Percentiles rank a stretch among this genome's conserved stretches.
Conservation (phyloP, 2,329 filamentous ascomycete genomes). For the Pyricularia pennisetigena region DNA sequence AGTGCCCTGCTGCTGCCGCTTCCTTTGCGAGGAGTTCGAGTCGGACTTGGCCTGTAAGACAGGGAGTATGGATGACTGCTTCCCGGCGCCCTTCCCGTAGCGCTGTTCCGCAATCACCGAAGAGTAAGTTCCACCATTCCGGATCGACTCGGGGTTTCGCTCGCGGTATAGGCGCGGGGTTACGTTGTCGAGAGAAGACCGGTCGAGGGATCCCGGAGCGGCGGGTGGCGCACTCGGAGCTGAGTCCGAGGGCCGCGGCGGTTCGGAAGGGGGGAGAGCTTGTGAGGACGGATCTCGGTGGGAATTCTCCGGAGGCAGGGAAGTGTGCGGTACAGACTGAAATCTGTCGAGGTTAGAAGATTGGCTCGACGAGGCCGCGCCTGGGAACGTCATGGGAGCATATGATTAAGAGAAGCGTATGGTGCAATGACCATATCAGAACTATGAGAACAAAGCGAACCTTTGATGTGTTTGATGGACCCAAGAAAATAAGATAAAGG, state of each 20-base stretch:
- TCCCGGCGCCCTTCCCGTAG: not conserved
- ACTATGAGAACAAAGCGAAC: not conserved
- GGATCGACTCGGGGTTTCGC: not conserved
- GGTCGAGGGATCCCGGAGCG: not conserved
- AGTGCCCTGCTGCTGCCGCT: slow-evolving; percentile 18
- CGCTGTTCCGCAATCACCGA: slow-evolving; percentile 1
- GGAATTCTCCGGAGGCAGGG: not conserved
- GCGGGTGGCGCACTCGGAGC: not conserved
- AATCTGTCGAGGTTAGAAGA: not conserved
- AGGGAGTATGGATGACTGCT: not conserved
- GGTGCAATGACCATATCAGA: not conserved
- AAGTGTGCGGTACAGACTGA: not conserved
- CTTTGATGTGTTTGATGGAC: not conserved
- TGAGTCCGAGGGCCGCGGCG: not conserved
- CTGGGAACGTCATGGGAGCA: slow-evolving; percentile 1
- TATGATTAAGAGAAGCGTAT: not conserved
- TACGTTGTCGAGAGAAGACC: not conserved
- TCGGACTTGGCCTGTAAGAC: slow-evolving; percentile 2
- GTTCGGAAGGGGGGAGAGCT: not conserved
- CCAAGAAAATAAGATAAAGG: not conserved
- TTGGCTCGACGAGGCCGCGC: not conserved
- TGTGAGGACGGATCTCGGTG: not conserved
- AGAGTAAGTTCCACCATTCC: not conserved
- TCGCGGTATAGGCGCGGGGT: not conserved
- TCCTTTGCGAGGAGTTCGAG: slow-evolving; percentile 12